Percentiles rank a stretch among this genome's conserved stretches.
These are phyloP conservation scores for Trapa bicornis DNA, from an alignment of 345 rosid genomes.

Conservation along the genomic window DNA sequence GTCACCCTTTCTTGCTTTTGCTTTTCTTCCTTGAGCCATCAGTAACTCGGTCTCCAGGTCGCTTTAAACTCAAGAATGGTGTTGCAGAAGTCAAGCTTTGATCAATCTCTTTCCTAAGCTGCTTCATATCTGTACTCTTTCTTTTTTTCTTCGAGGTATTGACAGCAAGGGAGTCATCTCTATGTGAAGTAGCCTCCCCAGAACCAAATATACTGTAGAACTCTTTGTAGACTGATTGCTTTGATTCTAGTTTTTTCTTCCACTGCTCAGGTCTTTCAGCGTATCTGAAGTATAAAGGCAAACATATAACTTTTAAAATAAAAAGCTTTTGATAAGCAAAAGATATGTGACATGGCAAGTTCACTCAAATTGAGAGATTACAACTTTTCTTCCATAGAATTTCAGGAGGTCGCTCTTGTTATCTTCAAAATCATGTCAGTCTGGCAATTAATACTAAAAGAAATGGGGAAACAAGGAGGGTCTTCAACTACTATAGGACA, in stretches of 20 bases:
- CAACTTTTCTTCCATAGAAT: too few species aligned
- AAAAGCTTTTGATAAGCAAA: not conserved
- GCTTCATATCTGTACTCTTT: slow-evolving; percentile 24
- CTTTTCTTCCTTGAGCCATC: slow-evolving; percentile 34
- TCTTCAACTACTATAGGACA: too few species aligned
- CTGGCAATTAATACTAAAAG: too few species aligned
- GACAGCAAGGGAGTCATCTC: slow-evolving; percentile 30
- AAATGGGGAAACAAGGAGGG: too few species aligned
- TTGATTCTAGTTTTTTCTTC: slow-evolving; percentile 68
- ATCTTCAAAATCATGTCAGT: too few species aligned
- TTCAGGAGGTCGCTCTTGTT: too few species aligned
- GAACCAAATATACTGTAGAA: slow-evolving; percentile 61
- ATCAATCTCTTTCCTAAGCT: slow-evolving; percentile 44
- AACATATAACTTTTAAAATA: not conserved
- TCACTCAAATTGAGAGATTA: too few species aligned
- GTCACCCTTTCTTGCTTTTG: slow-evolving; percentile 15
- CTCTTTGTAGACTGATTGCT: slow-evolving; percentile 61
- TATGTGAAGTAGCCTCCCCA: slow-evolving; percentile 26
- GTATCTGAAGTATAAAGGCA: slow-evolving; percentile 30
- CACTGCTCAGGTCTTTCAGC: slow-evolving; percentile 60
- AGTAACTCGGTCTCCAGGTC: slow-evolving; percentile 21
- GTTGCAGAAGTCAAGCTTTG: slow-evolving; percentile 21
- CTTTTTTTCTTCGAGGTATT: slow-evolving; percentile 32
- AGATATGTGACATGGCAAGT: not conserved
- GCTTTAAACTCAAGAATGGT: slow-evolving; percentile 15